These are phyloP conservation scores for Ceratobasidium sp. DNA, from an alignment of 1,284 basidiomycete species.

Conservation along the genomic window DNA sequence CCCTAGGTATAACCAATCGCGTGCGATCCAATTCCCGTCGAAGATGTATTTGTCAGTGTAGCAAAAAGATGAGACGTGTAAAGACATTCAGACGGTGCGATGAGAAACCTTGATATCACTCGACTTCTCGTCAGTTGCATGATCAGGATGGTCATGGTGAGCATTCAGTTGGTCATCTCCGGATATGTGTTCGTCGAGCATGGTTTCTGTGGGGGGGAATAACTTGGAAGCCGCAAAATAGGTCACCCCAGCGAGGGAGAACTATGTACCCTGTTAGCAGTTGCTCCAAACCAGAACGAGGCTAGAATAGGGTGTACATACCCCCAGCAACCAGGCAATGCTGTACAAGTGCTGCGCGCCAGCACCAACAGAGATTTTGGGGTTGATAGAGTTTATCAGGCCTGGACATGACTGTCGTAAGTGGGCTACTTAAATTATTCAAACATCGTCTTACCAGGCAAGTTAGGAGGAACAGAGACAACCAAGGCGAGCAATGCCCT, in stretches of 20 bases:
- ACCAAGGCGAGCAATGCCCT: slow-evolving; percentile 74
- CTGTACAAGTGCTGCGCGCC: slow-evolving; percentile 69
- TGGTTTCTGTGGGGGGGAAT: slow-evolving; percentile 49
- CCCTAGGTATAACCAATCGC: not conserved
- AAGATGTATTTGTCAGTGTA: not conserved
- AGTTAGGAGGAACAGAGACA: slow-evolving; percentile 71
- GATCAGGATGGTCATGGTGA: slow-evolving; percentile 2
- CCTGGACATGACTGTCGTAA: slow-evolving; percentile 53
- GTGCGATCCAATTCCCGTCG: not conserved
- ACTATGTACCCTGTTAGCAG: slow-evolving; percentile 20
- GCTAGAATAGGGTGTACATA: slow-evolving; percentile 57
- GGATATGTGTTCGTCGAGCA: slow-evolving; percentile 44
- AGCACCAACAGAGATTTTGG: slow-evolving; percentile 64
- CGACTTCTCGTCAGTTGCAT: slow-evolving; percentile 25
- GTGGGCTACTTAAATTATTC: not conserved
- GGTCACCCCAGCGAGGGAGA: slow-evolving; percentile 49
- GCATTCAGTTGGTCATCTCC: slow-evolving; percentile 16
- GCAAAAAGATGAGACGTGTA: not conserved
- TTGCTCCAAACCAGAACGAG: not conserved
- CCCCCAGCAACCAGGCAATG: slow-evolving; percentile 78
- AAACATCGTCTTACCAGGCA: slow-evolving; percentile 62
- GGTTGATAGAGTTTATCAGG: slow-evolving; percentile 74
- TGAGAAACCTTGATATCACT: slow-evolving; percentile 37
- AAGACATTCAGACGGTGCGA: slow-evolving; percentile 12
- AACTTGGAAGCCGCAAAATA: slow-evolving; percentile 48